Conservation (phyloP, 352 stramenopile species). For the Phytophthora multivora region DNA sequence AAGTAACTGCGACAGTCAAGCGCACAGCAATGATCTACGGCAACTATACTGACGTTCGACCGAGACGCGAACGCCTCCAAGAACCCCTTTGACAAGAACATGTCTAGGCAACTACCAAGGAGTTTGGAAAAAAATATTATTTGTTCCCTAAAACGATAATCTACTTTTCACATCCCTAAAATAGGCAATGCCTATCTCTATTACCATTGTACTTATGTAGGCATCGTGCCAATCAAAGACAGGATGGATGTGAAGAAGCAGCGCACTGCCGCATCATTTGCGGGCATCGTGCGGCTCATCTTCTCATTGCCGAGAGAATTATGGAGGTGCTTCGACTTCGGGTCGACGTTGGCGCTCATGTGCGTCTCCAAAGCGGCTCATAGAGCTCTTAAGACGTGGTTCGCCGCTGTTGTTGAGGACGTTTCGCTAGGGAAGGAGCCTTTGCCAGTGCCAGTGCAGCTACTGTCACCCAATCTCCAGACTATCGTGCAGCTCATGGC, state of each 20-base stretch:
- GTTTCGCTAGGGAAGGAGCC: conserved; percentile 27
- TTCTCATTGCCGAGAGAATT: conserved; percentile 8
- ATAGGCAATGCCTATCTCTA: not conserved
- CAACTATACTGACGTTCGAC: too few relatives aligned
- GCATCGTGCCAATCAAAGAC: not conserved
- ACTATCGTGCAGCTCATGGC: conserved; percentile 2
- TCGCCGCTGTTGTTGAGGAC: conserved; percentile 8
- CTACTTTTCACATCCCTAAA: too few relatives aligned
- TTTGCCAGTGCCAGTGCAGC: conserved; percentile 20
- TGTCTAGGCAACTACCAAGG: too few relatives aligned
- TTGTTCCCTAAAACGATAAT: too few relatives aligned
- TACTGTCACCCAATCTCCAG: not conserved
- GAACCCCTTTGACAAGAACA: too few relatives aligned
- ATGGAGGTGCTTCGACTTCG: conserved; percentile 13
- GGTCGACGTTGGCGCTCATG: conserved; percentile 16
- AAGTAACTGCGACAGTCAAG: not conserved
- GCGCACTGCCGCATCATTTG: conserved; percentile 10
- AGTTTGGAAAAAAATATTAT: too few relatives aligned
- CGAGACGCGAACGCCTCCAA: too few relatives aligned
- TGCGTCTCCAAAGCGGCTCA: conserved; percentile 5
- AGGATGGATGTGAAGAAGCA: too few relatives aligned
- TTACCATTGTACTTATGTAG: too few relatives aligned
- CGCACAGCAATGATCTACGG: not conserved
- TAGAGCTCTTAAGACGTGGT: conserved; percentile 8
- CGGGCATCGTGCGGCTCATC: conserved; percentile 13